phyloP scores from a whole-genome alignment of 176 grass and related monocot genomes.

The Coix lacrymajobi region DNA sequence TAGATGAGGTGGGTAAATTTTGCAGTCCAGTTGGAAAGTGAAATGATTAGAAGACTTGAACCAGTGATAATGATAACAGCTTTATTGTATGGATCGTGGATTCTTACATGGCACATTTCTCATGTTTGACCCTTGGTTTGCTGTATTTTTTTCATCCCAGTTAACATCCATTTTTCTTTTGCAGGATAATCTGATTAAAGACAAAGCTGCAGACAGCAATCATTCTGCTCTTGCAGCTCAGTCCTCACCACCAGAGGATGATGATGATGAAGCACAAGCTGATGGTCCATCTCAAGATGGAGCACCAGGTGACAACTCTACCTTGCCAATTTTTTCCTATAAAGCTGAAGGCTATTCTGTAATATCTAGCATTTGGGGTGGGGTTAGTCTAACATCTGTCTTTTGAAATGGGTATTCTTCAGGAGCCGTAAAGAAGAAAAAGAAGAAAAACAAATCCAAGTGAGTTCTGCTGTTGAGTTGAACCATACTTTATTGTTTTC shows the following conservation, averaged over 20 bases:
- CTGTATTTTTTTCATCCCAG: not conserved
- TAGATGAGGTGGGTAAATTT: not conserved
- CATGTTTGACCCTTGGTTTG: not conserved
- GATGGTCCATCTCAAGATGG: conserved; percentile 50
- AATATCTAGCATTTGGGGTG: not conserved
- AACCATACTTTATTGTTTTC: not conserved
- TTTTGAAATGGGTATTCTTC: conserved; percentile 26
- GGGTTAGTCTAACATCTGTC: conserved; percentile 6
- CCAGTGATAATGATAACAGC: not conserved
- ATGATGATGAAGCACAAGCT: conserved; percentile 41
- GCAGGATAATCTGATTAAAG: conserved; percentile 25
- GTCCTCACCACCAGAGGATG: conserved; percentile 41
- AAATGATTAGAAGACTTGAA: not conserved
- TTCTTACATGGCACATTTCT: not conserved
- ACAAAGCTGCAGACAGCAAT: conserved; percentile 25
- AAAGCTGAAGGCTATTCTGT: not conserved
- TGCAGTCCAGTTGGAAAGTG: not conserved
- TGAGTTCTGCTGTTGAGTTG: conserved; percentile 26
- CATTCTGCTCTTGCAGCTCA: conserved; percentile 4
- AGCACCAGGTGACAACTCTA: conserved; percentile 38
- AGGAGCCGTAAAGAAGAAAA: conserved; percentile 70
- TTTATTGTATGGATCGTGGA: not conserved
- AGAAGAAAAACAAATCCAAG: conserved; percentile 85
- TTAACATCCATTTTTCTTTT: not conserved
- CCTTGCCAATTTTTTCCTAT: not conserved